Evolutionary conservation across 441 rosid species (phyloP), one percentile per base, ranked within the genome.

Genomic region (Macaranga tanarius): DNA sequence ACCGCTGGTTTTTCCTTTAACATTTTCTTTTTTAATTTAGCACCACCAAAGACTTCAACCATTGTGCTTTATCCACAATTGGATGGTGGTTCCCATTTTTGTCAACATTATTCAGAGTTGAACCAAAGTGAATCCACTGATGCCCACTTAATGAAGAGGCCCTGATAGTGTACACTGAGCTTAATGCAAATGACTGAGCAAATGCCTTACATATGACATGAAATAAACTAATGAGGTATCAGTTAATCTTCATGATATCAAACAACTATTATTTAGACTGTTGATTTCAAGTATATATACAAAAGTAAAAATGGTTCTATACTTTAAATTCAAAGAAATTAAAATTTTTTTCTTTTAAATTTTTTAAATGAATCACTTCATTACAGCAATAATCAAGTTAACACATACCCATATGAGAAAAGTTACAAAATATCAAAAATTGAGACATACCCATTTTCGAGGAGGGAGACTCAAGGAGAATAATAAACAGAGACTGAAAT

Each of bases 1-100:
- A 93, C 93, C 6, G 93, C 97, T 10, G 96, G 84, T 77, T 93
- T 93, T 34, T 97, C 97, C 68, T 93, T 95, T 31, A 87, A 80
- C 72, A 87, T 93, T 73, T 84, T 86, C 90, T 93, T 88, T 87
- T 84, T 86, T 61, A 73, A 28, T 79, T 86, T 86, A 19, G 55
- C 71, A 72, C 73, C 84, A 73, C 74, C 72, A 45, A 45, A 71
- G 45, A 73, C 84, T 60, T 68, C 82, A 72, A 22, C 80, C 67
- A 40, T 55, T 25, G 52, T 69, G 70, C 51, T 47, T 40, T 77
- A 65, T 42, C 69, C 85, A 54, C 81, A 74, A 42, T 75, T 59
- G 61, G 72, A 68, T 1, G 56, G 72, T 44, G 72, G 66, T 70
- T 80, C 85, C 71, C 78, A 47, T 55, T 17, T 31, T 75, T 64